Conservation (phyloP, 169 alveolate genomes). For the Cryptosporidium viatorum region DNA sequence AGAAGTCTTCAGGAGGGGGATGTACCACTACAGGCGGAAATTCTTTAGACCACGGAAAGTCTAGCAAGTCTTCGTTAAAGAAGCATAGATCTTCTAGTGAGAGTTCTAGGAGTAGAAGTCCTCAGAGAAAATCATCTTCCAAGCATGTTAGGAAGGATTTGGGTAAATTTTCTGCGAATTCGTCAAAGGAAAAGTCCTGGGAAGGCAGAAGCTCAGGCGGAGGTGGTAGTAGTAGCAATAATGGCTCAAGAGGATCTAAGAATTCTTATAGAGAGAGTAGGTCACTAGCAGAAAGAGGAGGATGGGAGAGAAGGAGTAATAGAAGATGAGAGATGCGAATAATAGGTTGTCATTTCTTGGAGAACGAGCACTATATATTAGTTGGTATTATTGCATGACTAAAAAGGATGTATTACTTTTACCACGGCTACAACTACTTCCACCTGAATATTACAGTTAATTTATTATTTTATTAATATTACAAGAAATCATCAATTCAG, state of each 20-base stretch:
- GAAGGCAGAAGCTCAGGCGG: conserved; percentile 25
- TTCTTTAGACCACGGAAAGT: neutral
- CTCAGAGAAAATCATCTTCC: conserved; percentile 12
- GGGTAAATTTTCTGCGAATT: conserved; percentile 15
- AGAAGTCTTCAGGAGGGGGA: neutral
- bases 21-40: neutral
- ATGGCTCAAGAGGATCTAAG: conserved; percentile 29
- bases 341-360: neutral
- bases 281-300: conserved; percentile 56
- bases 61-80: conserved; percentile 6
- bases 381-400: neutral
- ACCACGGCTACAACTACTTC: neutral
- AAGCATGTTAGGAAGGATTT: conserved; percentile 57
- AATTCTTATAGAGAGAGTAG: conserved; percentile 56
- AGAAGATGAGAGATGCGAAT: neutral
- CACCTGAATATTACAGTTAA: neutral
- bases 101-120: conserved; percentile 68
- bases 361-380: neutral
- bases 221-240: neutral
- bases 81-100: conserved; percentile 53
- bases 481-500: neutral
- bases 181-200: conserved; percentile 32
- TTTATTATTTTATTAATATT: too few relatives aligned
- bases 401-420: neutral
- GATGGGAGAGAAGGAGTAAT: conserved; percentile 65